Conservation (phyloP, 345 rosid genomes). For the Rhodamnia argentea region DNA sequence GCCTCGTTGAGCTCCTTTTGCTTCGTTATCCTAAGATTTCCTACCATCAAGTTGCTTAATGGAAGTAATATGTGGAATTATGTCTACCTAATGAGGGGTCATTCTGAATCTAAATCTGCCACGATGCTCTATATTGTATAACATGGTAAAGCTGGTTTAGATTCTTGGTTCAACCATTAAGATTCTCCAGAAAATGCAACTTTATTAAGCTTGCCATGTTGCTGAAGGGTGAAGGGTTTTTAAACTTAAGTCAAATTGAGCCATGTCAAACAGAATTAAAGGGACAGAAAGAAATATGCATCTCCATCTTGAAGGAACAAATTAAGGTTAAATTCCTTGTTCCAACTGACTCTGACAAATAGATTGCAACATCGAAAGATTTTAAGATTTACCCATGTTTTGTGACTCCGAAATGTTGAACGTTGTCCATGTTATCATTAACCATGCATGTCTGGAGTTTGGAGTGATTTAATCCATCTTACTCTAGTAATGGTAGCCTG, state of each 20-base stretch:
- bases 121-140: background rate
- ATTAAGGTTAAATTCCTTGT: background rate
- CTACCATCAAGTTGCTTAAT: background rate
- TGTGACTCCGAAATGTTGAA: background rate
- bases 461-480: background rate
- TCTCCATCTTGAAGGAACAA: background rate
- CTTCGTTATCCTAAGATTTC: background rate
- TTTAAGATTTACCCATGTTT: background rate
- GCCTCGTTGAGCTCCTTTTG: background rate
- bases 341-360: background rate
- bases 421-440: background rate
- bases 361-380: background rate
- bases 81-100: background rate
- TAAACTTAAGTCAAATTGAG: too few relatives aligned
- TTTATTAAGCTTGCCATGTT: background rate
- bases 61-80: background rate
- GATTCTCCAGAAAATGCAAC: background rate
- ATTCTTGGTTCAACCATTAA: background rate
- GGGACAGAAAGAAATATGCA: background rate
- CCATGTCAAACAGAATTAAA: background rate
- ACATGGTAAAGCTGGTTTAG: background rate
- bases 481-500: background rate
- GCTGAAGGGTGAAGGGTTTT: background rate
- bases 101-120: background rate
- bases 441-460: background rate